phyloP scores from a whole-genome alignment of 768 basidiomycete genomes.

The Pleurotus citrinopileatus region DNA sequence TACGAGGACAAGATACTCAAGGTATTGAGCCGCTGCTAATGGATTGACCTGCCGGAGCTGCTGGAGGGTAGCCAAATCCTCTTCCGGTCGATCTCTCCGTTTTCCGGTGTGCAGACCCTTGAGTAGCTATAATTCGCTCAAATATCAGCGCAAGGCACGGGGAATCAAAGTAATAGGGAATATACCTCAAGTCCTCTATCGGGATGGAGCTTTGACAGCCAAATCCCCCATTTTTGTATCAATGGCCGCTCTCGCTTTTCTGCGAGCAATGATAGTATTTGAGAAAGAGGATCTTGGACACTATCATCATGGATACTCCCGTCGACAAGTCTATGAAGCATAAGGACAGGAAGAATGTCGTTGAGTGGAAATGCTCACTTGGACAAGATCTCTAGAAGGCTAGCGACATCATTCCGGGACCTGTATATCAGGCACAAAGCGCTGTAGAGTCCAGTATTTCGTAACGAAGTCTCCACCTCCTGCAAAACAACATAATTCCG shows the following conservation, averaged over 20 bases:
- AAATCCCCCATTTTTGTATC: constrained; percentile 74
- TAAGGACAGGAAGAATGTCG: constrained; percentile 2
- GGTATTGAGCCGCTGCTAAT: constrained; percentile 64
- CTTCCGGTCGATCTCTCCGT: constrained; percentile 54
- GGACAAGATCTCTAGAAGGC: constrained; percentile 65
- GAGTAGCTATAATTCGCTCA: constrained; percentile 51
- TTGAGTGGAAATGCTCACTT: constrained; percentile 43
- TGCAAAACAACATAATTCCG: constrained; percentile 52
- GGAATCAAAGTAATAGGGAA: not conserved
- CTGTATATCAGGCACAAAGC: constrained; percentile 62
- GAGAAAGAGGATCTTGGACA: constrained; percentile 58
- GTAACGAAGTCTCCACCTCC: constrained; percentile 63
- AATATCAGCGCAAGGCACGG: not conserved
- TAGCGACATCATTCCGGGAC: constrained; percentile 52
- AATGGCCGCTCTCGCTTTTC: constrained; percentile 58
- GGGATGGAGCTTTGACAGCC: constrained; percentile 70
- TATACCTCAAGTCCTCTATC: constrained; percentile 70
- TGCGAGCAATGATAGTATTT: constrained; percentile 55
- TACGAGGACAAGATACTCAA: constrained; percentile 79
- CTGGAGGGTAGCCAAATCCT: constrained; percentile 56
- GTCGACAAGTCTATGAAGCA: constrained; percentile 52
- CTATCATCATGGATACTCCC: constrained; percentile 62
- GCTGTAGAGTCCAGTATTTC: constrained; percentile 49
- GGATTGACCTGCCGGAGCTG: constrained; percentile 55
- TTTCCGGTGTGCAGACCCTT: constrained; percentile 53